A percentile compares a stretch with the other conserved stretches of the same genome.
Conservation (phyloP, 163 green algal species). For the Chlorella variabilis region DNA sequence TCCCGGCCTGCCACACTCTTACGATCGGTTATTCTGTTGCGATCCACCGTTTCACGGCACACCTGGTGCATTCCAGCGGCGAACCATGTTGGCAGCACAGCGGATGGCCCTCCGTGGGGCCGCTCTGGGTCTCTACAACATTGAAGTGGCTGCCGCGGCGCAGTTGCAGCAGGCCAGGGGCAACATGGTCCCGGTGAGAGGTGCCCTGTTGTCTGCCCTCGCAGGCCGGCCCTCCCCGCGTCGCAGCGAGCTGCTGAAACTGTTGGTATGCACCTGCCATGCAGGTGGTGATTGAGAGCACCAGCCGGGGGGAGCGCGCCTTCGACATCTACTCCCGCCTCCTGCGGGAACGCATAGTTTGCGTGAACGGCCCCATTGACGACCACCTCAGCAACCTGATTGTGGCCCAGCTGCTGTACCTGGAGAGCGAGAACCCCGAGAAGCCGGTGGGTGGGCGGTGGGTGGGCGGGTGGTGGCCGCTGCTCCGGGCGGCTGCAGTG, state of each 20-base stretch:
- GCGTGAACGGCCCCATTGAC: constrained; percentile 80
- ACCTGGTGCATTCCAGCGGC: no score
- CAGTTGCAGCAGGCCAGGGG: neutral
- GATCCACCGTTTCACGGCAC: no score
- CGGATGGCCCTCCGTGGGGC: neutral
- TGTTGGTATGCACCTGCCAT: constrained; percentile 35
- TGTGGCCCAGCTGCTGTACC: constrained; percentile 94
- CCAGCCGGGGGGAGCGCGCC: constrained; percentile 76
- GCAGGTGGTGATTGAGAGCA: constrained; percentile 87
- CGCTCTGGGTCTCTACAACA: neutral
- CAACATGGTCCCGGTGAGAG: constrained; percentile 4
- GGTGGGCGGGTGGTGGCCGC: neutral
- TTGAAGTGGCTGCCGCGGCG: neutral
- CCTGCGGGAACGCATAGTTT: constrained; percentile 93
- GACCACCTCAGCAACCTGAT: constrained; percentile 77
- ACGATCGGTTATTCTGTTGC: no score
- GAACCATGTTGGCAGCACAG: no score
- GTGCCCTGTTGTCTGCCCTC: neutral
- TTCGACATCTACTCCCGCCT: constrained; percentile 94
- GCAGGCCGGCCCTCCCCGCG: no score
- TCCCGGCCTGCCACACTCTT: no score
- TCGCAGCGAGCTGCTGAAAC: no score
- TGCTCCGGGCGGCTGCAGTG: neutral
- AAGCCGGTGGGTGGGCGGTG: constrained; percentile 70
- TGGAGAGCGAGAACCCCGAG: constrained; percentile 91